Percentiles rank a stretch among this genome's conserved stretches.
phyloP scores from a whole-genome alignment of 2,329 filamentous ascomycete genomes.

The Teratosphaeria destructans region DNA sequence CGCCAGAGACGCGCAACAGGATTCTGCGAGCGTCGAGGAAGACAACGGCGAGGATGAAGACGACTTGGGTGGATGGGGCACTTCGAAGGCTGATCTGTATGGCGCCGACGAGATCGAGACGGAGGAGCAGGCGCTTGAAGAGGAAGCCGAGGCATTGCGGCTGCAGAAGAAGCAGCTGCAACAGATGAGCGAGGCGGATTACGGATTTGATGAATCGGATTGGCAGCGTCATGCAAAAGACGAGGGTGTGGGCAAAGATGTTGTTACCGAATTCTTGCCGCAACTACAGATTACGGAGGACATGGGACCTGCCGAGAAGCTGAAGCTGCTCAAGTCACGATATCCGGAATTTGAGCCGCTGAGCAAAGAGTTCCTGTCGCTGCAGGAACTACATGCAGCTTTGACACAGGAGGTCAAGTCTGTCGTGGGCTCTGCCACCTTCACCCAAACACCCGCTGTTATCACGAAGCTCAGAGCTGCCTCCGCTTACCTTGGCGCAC shows the following conservation, averaged over 20 bases:
- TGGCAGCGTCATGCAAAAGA: constrained; percentile 54
- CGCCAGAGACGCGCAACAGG: background rate
- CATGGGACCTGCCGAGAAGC: constrained; percentile 63
- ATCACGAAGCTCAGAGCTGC: constrained; percentile 65
- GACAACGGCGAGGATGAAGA: constrained; percentile 29
- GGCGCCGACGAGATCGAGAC: constrained; percentile 68
- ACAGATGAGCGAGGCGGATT: constrained; percentile 83
- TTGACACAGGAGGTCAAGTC: constrained; percentile 9
- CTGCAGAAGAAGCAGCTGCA: constrained; percentile 85
- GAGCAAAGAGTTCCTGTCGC: constrained; percentile 64
- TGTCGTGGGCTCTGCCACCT: background rate
- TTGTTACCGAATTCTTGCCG: constrained; percentile 79
- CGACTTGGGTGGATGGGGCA: constrained; percentile 68
- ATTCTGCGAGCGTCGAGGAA: background rate
- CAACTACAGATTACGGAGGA: constrained; percentile 71
- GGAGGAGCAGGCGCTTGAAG: constrained; percentile 68
- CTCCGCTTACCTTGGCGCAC: constrained; percentile 72
- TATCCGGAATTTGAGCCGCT: constrained; percentile 91
- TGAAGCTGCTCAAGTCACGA: constrained; percentile 63
- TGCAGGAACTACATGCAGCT: constrained; percentile 40
- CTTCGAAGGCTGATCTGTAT: constrained; percentile 84
- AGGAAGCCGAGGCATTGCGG: constrained; percentile 80
- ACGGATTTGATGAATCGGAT: constrained; percentile 81
- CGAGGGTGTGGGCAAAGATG: constrained; percentile 37
- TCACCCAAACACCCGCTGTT: background rate